Evolutionary conservation across 805 yeast genomes (phyloP).

Genomic region (Tetrapisispora nanseiensis): DNA sequence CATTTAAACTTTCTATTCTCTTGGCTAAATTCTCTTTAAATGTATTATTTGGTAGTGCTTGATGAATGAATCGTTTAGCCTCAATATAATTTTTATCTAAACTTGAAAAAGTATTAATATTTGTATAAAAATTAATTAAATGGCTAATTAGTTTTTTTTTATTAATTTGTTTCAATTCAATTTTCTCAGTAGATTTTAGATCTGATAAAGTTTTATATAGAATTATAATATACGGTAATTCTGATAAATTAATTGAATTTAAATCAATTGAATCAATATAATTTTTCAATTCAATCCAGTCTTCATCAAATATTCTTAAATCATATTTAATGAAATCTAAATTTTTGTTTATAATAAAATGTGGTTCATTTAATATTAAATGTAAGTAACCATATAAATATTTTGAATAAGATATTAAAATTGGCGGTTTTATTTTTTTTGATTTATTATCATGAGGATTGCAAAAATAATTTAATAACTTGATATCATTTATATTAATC

Average conservation of each 20-base stretch:
- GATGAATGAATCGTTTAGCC: conserved; percentile 37
- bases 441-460: background rate
- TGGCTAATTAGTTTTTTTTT: background rate
- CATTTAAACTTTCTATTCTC: background rate
- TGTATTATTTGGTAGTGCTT: conserved; percentile 21
- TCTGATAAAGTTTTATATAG: conserved; percentile 43
- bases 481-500: background rate
- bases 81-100: conserved; percentile 41
- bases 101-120: conserved; percentile 5
- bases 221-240: conserved; percentile 61
- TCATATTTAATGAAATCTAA: conserved; percentile 45
- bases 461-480: background rate
- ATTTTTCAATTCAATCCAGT: conserved; percentile 60
- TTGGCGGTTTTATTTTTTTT: conserved; percentile 32
- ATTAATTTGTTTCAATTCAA: conserved; percentile 15
- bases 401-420: conserved; percentile 39
- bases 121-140: background rate
- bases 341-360: conserved; percentile 67
- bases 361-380: conserved; percentile 43
- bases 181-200: conserved; percentile 29
- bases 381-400: conserved; percentile 62
- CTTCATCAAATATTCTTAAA: conserved; percentile 41
- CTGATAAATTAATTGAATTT: conserved; percentile 37
- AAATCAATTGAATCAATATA: conserved; percentile 45
- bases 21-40: background rate